Evolutionary conservation across 768 basidiomycete genomes (phyloP).

Genomic region (Jaapia argillacea): DNA sequence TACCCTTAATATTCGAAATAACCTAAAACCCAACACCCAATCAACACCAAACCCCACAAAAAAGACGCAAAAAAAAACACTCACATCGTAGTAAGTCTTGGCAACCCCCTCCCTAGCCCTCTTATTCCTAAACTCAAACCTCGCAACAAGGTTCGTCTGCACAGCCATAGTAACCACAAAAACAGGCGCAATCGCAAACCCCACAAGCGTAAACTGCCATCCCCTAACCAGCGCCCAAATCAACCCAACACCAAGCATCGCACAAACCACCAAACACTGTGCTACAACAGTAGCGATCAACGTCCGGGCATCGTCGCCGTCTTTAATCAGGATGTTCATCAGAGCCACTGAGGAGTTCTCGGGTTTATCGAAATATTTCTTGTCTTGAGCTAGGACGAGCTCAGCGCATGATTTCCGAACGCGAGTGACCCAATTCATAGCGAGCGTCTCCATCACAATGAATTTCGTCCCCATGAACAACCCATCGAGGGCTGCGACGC

Average conservation of each 20-base stretch:
- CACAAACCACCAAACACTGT: conserved; percentile 59
- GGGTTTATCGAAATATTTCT: conserved; percentile 73
- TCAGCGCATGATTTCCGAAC: conserved; percentile 49
- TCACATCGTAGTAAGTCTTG: conserved; percentile 75
- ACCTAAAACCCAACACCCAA: too few species aligned
- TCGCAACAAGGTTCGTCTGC: conserved; percentile 63
- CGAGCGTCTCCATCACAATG: conserved; percentile 67
- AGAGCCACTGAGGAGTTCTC: conserved; percentile 50
- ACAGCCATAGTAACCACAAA: conserved; percentile 68
- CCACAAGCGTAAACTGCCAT: conserved; percentile 91
- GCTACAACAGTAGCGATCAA: conserved; percentile 66
- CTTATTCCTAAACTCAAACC: conserved; percentile 75
- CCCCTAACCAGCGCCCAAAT: conserved; percentile 82
- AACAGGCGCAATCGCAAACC: conserved; percentile 77
- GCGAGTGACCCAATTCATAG: conserved; percentile 62
- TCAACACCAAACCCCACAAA: not conserved
- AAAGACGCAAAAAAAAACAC: conserved; percentile 17
- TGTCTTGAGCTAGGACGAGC: conserved; percentile 69
- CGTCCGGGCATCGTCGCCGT: conserved; percentile 78
- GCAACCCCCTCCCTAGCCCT: conserved; percentile 78
- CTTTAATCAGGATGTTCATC: conserved; percentile 74
- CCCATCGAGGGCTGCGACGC: conserved; percentile 69
- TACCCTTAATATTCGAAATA: conserved; percentile 76
- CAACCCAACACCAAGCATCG: conserved; percentile 80
- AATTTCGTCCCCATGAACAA: conserved; percentile 67